Base-by-base conservation (phyloP, 2,329 filamentous ascomycete genomes). In the Fusarium tanahbumbuense region DNA sequence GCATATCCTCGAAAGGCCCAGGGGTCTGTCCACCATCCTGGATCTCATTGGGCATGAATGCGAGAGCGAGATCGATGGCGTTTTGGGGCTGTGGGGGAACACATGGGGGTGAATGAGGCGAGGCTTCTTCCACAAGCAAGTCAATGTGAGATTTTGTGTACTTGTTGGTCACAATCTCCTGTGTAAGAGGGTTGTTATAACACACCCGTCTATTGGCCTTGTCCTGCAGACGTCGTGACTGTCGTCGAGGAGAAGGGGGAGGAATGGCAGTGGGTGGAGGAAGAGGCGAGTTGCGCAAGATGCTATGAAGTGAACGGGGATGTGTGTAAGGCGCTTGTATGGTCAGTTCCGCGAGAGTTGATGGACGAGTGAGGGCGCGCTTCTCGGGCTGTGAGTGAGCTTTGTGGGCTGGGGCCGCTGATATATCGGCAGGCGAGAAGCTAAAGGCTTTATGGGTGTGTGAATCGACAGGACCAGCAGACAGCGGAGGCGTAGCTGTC, bases 101-200 rank as follows among this genome's bases (percentile, higher is more conserved):
- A 20, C 62, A 60, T 6, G 73, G 77, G 1, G 80, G 80, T 3
- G 85, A 83, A 40, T 78, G 80, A 0, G 86, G 85, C 2, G 86
- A 87, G 23, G 81, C 81, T 25, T 90, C 88, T 49, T 90, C 88
- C 34, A 81, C 79, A 3, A 91, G 82, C 34, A 91, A 81, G 72
- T 91, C 89, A 63, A 90, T 87, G 75, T 91, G 89, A 2, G 88
- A 90, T 60, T 83, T 87, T 28, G 84, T 86, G 76, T 91, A 91
- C 73, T 82, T 86, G 76, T 87, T 87, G 11, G 87, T 91, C 18
- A 83, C 86, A 72, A 91, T 91, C 25, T 88, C 89, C 76, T 90
- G 87, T 18, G 86, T 88, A 37, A 91, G 78, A 1, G 89, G 89
- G 66, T 85, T 88, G 73, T 89, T 85, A 76, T 91, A 91, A 44